Conservation (phyloP, 345 rosid genomes). For the Alliaria petiolata region DNA sequence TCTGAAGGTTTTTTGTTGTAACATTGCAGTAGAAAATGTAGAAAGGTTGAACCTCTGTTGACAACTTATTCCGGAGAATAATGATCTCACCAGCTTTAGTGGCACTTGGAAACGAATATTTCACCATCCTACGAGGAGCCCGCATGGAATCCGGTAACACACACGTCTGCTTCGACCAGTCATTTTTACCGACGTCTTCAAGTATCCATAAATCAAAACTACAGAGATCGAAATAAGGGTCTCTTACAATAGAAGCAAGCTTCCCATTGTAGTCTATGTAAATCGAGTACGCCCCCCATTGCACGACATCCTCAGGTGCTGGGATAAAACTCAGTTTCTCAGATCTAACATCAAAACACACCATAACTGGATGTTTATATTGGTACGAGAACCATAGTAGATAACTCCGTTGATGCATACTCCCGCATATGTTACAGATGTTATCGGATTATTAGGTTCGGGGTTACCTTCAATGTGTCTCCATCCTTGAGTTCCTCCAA, state of each 20-base stretch:
- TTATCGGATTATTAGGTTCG: too few species aligned
- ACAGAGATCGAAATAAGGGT: not conserved
- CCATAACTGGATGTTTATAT: not conserved
- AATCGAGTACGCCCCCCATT: fast-evolving
- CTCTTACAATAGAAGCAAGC: not conserved
- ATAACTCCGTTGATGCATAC: slow-evolving; percentile 8
- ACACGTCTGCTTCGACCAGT: not conserved
- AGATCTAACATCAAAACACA: not conserved
- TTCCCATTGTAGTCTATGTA: slow-evolving; percentile 1
- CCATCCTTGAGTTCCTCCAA: not conserved
- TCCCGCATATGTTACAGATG: not conserved
- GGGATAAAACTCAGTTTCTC: slow-evolving; percentile 8
- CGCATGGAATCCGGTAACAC: not conserved
- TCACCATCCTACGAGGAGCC: not conserved
- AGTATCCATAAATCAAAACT: slow-evolving; percentile 11
- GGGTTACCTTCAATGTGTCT: not conserved
- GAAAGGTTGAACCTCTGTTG: not conserved
- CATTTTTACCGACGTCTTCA: not conserved
- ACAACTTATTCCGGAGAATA: not conserved
- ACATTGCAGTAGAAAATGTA: slow-evolving; percentile 7
- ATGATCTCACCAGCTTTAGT: slow-evolving; percentile 10
- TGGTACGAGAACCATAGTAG: not conserved
- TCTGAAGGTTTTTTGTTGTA: not conserved
- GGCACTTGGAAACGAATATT: not conserved
- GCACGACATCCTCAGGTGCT: not conserved